These are phyloP conservation scores for Fusarium buharicum DNA, from an alignment of 2,329 filamentous ascomycete species.

Conservation along the genomic window DNA sequence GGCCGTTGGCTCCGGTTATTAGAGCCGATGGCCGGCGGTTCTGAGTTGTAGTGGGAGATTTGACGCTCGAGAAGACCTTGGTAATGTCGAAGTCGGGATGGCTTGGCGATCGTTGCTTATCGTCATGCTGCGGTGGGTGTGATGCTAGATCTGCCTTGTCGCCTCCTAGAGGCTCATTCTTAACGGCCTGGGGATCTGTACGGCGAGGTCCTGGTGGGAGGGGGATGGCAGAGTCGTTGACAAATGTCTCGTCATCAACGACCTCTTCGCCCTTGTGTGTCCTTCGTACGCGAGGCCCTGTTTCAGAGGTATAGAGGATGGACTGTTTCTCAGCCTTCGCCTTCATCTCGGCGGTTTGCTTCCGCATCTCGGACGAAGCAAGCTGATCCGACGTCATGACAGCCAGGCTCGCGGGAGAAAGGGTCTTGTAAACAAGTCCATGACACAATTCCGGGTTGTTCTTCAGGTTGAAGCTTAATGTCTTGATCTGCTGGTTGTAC, in stretches of 20 bases:
- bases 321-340: conserved; percentile 84
- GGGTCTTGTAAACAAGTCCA: conserved; percentile 75
- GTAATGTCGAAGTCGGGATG: conserved; percentile 80
- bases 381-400: conserved; percentile 91
- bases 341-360: conserved; percentile 79
- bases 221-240: conserved; percentile 51
- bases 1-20: conserved; percentile 59
- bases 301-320: conserved; percentile 79
- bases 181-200: conserved; percentile 45
- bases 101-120: conserved; percentile 62
- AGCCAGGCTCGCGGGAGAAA: conserved; percentile 81
- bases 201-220: conserved; percentile 38
- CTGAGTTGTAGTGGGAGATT: conserved; percentile 71
- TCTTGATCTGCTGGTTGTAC: conserved; percentile 73
- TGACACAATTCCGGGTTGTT: conserved; percentile 82
- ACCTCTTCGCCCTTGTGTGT: conserved; percentile 97
- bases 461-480: conserved; percentile 87
- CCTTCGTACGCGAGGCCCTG: conserved; percentile 79
- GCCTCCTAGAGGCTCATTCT: conserved; percentile 49
- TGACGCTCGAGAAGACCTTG: conserved; percentile 84
- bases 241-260: conserved; percentile 76
- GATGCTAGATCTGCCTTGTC: conserved; percentile 42
- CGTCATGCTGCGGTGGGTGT: conserved; percentile 54
- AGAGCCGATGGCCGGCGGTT: conserved; percentile 62
- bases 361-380: conserved; percentile 88